Base-by-base conservation (phyloP, 257 asterid species). In the Solanum rostratum region DNA sequence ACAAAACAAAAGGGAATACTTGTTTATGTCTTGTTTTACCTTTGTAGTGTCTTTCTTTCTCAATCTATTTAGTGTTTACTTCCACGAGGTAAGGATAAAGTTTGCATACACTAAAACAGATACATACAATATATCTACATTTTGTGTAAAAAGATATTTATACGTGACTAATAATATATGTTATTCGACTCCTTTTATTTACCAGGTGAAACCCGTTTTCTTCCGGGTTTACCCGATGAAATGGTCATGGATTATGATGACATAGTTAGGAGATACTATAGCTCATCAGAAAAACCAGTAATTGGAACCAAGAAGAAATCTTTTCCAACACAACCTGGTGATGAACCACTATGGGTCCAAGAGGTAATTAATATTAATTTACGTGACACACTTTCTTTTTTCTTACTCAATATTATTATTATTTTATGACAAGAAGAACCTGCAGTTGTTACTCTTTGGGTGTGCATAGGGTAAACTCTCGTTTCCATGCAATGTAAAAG, bases 341-440 rank as follows among this genome's bases (percentile, higher is more conserved):
- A 79, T 55, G 82, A 70, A 5, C 92, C 95, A 1, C 87, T 85
- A 2, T 95, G 98, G 97, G 10, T 90, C 82, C 92, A 90, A 3
- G 97, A 91, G 83, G 84, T 70, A 69, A 39, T 60, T 39, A 39
- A 39, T 22, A 22, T 59, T 59, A n/a, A 57, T 57, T 57, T 57
- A 57, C 3, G 14, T 2, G 14, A 57, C 0, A 57, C 3, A 57
- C 0, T 57, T 57, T 20, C n/a, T 6, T 57, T 20, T 57, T 20
- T 57, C 0, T 43, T 43, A 57, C 0, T 20, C 0, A 8, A 1
- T 20, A 57, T 20, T 57, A 55, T 55, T 57, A 57, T 0, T 19
- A 12, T 49, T n/a, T n/a, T n/a, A n/a, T n/a, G n/a, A n/a, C n/a
- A n/a, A n/a, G n/a, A n/a, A n/a, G n/a, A n/a, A n/a, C n/a, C n/a